These are phyloP conservation scores for Kodamaea arcana DNA, from an alignment of 1,139 yeast species.

Conservation along the genomic window DNA sequence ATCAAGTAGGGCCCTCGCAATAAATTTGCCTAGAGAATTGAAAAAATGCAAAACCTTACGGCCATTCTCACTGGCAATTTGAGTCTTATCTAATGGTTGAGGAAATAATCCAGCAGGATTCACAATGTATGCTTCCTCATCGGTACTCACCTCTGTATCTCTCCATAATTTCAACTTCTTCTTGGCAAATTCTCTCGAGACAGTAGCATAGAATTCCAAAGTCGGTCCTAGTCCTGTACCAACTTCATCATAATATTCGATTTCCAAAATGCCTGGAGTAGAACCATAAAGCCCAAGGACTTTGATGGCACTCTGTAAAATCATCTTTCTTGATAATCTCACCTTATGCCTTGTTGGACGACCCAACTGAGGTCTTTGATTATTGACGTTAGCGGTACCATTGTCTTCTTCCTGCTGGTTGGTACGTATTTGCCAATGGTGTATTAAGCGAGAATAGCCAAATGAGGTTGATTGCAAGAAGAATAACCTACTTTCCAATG, in stretches of 20 bases:
- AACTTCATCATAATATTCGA: conserved; percentile 88
- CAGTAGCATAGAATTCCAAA: conserved; percentile 80
- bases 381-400: conserved; percentile 9
- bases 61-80: conserved; percentile 32
- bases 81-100: conserved; percentile 45
- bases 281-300: conserved; percentile 75
- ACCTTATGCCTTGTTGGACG: conserved; percentile 79
- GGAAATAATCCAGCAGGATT: conserved; percentile 67
- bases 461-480: conserved; percentile 86
- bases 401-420: conserved; percentile 36
- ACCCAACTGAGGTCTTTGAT: conserved; percentile 51
- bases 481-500: conserved; percentile 73
- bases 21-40: conserved; percentile 69
- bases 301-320: conserved; percentile 76
- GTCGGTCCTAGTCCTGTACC: conserved; percentile 98
- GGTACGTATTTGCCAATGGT: conserved; percentile 65
- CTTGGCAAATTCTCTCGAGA: conserved; percentile 68
- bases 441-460: conserved; percentile 83
- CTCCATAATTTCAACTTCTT: conserved; percentile 70
- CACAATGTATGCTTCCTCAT: conserved; percentile 39
- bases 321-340: conserved; percentile 64
- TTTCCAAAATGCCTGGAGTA: conserved; percentile 76
- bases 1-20: conserved; percentile 85
- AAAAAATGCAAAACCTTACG: conserved; percentile 52
- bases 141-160: conserved; percentile 24